Conservation (phyloP, 2,329 filamentous ascomycete genomes). For the Fusarium sacchari region DNA sequence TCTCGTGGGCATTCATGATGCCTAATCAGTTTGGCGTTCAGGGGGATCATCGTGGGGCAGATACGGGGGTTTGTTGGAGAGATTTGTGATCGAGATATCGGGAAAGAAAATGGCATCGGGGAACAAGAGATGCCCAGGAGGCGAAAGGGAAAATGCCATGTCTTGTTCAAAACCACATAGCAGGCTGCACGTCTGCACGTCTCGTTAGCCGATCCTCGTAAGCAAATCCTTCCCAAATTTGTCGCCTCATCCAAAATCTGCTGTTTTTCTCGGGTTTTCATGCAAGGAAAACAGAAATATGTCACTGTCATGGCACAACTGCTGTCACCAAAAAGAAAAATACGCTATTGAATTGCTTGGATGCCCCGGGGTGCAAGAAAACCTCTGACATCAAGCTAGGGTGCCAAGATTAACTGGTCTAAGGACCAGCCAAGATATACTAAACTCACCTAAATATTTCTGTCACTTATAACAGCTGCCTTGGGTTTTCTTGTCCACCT, state of each 20-base stretch:
- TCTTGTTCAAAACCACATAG: background rate
- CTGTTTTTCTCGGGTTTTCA: background rate
- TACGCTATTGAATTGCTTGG: background rate
- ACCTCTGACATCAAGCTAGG: background rate
- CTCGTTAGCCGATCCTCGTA: background rate
- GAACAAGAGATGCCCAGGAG: background rate
- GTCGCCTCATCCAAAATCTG: background rate
- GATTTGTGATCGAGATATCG: background rate
- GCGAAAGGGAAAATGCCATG: background rate
- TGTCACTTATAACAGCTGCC: background rate
- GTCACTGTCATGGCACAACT: background rate
- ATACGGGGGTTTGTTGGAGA: background rate
- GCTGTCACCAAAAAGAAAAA: background rate
- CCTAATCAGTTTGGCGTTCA: slow-evolving; percentile 9
- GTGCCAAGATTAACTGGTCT: background rate
- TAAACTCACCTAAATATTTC: background rate
- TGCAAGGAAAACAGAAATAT: background rate
- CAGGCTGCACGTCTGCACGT: background rate
- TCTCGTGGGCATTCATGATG: slow-evolving; percentile 15
- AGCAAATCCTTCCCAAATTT: background rate
- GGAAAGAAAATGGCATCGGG: background rate
- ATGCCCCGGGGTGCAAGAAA: background rate
- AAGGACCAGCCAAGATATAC: background rate
- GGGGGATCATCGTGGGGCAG: slow-evolving; percentile 26
- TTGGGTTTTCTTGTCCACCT: background rate